Evolutionary conservation across 73 alveolate species (phyloP).

Genomic region (Blepharisma stoltei): DNA sequence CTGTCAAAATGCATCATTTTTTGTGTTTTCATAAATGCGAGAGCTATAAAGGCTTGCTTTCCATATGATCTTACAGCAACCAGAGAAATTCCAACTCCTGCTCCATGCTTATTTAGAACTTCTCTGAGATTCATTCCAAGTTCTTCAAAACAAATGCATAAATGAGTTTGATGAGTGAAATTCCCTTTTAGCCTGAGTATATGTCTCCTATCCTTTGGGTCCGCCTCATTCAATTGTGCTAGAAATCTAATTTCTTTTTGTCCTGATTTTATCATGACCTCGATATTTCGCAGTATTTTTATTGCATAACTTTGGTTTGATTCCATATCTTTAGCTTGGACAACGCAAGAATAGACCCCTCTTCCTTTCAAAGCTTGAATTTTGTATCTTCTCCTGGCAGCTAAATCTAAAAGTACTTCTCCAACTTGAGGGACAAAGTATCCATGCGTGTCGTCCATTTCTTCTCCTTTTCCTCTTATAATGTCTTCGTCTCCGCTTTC

Average conservation of each 20-base stretch:
- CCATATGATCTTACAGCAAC: constrained; percentile 75
- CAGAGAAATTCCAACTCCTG: constrained; percentile 63
- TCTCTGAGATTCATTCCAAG: constrained; percentile 76
- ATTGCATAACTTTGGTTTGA: constrained; percentile 49
- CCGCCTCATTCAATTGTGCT: constrained; percentile 53
- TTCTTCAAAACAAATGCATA: constrained; percentile 73
- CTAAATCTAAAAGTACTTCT: constrained; percentile 46
- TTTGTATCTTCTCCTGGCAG: constrained; percentile 31
- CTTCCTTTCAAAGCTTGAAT: constrained; percentile 52
- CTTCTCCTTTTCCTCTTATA: constrained; percentile 29
- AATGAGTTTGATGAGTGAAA: constrained; percentile 67
- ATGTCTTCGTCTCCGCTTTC: constrained; percentile 33
- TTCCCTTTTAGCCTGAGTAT: constrained; percentile 59
- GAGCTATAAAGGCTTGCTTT: constrained; percentile 70
- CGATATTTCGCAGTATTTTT: constrained; percentile 64
- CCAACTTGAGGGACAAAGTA: constrained; percentile 58
- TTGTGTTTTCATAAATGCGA: constrained; percentile 51
- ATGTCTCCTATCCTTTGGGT: constrained; percentile 55
- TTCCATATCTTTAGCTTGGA: constrained; percentile 45
- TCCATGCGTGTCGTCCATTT: constrained; percentile 50
- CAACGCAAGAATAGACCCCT: constrained; percentile 73
- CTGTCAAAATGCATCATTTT: constrained; percentile 74
- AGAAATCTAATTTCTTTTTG: constrained; percentile 66
- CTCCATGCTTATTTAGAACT: constrained; percentile 61
- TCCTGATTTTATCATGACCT: constrained; percentile 70